Evolutionary conservation across 2,329 filamentous ascomycete species (phyloP), one percentile per base, ranked within the genome.

Genomic region (Aspergillus brunneoviolaceus): DNA sequence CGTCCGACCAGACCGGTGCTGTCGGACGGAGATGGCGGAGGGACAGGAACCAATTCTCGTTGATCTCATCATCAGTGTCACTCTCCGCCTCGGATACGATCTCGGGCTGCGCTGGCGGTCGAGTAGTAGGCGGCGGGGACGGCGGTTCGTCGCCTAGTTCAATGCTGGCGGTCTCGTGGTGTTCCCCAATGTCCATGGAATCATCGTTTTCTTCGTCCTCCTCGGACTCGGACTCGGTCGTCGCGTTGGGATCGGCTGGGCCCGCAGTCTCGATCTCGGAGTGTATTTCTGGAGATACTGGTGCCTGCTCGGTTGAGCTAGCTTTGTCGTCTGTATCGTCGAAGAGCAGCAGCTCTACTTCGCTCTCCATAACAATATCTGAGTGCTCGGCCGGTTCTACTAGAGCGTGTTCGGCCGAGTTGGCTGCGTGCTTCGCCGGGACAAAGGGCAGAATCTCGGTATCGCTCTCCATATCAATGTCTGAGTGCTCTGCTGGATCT

Each of bases 91-190:
- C 54, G 50, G 51, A 57, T 55, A 49, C 52, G 4, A 54, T 31
- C 9, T 53, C 47, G 6, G 53, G 47, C 42, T 33, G 55, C 23
- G 52, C 53, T 23, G 35, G 60, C 55, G 4, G 53, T 33, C 9
- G 29, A 25, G 49, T 19, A 14, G 9, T 23, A 29, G 21, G 23
- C 45, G 2, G 16, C 47, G 16, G 57, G 29, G 14, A 16, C 23
- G 23, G 31, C 27, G 42, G 45, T 5, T 71, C 68, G 35, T 72
- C 71, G 21, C 75, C 74, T 4, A 77, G 70, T 58, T 77, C 75
- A 45, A 76, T 63, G 56, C 76, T 78, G 31, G 74, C 74, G 39
- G 69, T 73, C 57, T 74, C 69, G 58, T 76, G 74, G 14, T 49
- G 57, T 53, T 69, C 66, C 42, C 64, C 58, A 23, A 63, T 60